Conservation (phyloP, 345 rosid species). For the Lepidium didymum region DNA sequence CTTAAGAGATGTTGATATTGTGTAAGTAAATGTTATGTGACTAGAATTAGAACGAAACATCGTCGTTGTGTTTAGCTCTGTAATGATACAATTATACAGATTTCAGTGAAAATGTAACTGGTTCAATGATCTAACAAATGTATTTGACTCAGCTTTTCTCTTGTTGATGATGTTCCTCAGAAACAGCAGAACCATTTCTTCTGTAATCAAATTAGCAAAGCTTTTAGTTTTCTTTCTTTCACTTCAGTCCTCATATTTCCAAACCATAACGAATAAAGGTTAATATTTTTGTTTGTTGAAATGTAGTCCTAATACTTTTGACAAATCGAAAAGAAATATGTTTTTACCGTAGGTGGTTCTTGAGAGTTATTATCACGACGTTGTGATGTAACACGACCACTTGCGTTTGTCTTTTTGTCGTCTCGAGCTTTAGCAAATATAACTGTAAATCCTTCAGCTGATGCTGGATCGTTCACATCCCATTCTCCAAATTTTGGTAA, state of each 20-base stretch:
- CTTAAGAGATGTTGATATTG: slow-evolving; percentile 35
- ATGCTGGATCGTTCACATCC: slow-evolving; percentile 72
- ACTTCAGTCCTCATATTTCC: neutral
- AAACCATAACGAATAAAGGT: neutral
- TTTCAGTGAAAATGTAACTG: slow-evolving; percentile 7
- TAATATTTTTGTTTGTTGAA: neutral
- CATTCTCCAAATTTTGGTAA: slow-evolving; percentile 72
- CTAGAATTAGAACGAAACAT: neutral
- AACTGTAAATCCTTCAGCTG: slow-evolving; percentile 68
- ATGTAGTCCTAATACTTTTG: neutral
- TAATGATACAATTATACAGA: slow-evolving; percentile 20
- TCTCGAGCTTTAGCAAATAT: slow-evolving; percentile 68
- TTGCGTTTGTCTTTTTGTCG: slow-evolving; percentile 44
- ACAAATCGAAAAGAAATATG: neutral
- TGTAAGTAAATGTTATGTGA: slow-evolving; percentile 24
- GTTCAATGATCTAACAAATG: slow-evolving; percentile 19
- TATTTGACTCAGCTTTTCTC: neutral
- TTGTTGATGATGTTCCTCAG: slow-evolving; percentile 28
- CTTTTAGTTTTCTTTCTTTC: neutral
- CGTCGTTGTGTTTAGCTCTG: neutral
- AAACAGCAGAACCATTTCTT: slow-evolving; percentile 73
- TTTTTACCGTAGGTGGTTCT: slow-evolving; percentile 26
- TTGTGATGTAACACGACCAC: slow-evolving; percentile 29
- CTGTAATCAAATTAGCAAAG: slow-evolving; percentile 32
- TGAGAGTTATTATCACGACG: slow-evolving; percentile 26